phyloP scores from a whole-genome alignment of 306 rosid genomes.

The Corylus heterophylla region DNA sequence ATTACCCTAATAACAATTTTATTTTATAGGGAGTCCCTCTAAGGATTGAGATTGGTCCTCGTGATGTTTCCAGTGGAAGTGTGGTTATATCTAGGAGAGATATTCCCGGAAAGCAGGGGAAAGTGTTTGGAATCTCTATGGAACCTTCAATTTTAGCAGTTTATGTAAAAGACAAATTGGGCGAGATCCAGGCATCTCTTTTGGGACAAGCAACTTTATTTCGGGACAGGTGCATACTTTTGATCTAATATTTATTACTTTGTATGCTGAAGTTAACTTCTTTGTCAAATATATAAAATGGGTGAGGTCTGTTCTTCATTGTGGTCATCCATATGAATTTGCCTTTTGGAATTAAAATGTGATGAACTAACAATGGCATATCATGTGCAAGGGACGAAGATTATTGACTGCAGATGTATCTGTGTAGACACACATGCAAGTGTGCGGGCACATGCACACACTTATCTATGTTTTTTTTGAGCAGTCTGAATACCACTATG shows the following conservation, averaged over 20 bases:
- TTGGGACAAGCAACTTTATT: slow-evolving; percentile 67
- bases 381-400: neutral
- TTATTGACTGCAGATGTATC: too few species aligned
- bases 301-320: too few species aligned
- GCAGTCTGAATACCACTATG: too few species aligned
- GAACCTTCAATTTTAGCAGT: slow-evolving; percentile 74
- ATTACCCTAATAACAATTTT: slow-evolving; percentile 15
- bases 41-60: slow-evolving; percentile 96
- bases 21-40: slow-evolving; percentile 88
- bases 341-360: too few species aligned
- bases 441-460: too few species aligned
- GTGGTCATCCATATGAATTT: too few species aligned
- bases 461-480: too few species aligned
- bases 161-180: slow-evolving; percentile 76
- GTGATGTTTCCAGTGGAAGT: slow-evolving; percentile 81
- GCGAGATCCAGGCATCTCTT: slow-evolving; percentile 81
- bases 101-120: slow-evolving; percentile 94
- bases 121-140: slow-evolving; percentile 89
- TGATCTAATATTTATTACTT: neutral
- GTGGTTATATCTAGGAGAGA: slow-evolving; percentile 92
- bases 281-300: too few species aligned
- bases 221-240: slow-evolving; percentile 72
- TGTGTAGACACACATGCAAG: neutral
- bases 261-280: neutral
- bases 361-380: neutral